A percentile compares a stretch with the other conserved stretches of the same genome.
Evolutionary conservation across 2,329 filamentous ascomycete species (phyloP).

Genomic region (Sphaerulina vaccinii): DNA sequence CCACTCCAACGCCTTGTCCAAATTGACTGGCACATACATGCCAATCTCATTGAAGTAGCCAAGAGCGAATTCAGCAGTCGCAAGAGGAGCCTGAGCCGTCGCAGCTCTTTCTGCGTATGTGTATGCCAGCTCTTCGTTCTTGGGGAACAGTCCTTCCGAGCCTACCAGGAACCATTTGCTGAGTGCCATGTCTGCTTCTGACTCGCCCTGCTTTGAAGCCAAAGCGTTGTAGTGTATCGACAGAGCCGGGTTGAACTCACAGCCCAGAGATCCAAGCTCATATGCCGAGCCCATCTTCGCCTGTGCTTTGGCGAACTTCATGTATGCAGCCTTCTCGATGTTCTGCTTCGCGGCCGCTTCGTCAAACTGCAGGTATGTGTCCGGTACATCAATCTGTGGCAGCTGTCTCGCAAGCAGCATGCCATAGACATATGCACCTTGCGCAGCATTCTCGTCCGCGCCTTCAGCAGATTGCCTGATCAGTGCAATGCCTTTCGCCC

Average conservation of each 20-base stretch:
- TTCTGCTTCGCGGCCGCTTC: slow-evolving; percentile 74
- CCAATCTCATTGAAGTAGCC: slow-evolving; percentile 98
- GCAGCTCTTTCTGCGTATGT: slow-evolving; percentile 88
- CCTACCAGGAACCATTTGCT: slow-evolving; percentile 99
- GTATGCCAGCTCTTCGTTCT: slow-evolving; percentile 93
- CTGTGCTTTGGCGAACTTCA: slow-evolving; percentile 94
- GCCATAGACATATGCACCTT: slow-evolving; percentile 84
- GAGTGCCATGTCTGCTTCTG: slow-evolving; percentile 91
- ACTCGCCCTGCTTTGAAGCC: slow-evolving; percentile 85
- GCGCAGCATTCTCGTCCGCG: slow-evolving; percentile 93
- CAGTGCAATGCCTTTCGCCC: slow-evolving; percentile 71
- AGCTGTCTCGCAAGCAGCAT: slow-evolving; percentile 91
- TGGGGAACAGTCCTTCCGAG: slow-evolving; percentile 85
- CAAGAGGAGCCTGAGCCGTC: slow-evolving; percentile 69
- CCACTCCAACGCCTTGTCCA: slow-evolving; percentile 81
- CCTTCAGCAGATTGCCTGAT: slow-evolving; percentile 80
- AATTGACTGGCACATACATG: slow-evolving; percentile 80
- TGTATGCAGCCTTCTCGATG: slow-evolving; percentile 93
- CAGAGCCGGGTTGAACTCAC: slow-evolving; percentile 88
- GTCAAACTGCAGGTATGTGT: slow-evolving; percentile 67
- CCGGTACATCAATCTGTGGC: slow-evolving; percentile 83
- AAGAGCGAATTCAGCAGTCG: slow-evolving; percentile 95
- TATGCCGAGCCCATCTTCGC: slow-evolving; percentile 96
- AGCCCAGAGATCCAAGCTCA: slow-evolving; percentile 88
- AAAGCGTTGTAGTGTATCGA: slow-evolving; percentile 95